Conservation (phyloP, 495 filamentous ascomycete genomes). For the Talaromyces trachyspermus region DNA sequence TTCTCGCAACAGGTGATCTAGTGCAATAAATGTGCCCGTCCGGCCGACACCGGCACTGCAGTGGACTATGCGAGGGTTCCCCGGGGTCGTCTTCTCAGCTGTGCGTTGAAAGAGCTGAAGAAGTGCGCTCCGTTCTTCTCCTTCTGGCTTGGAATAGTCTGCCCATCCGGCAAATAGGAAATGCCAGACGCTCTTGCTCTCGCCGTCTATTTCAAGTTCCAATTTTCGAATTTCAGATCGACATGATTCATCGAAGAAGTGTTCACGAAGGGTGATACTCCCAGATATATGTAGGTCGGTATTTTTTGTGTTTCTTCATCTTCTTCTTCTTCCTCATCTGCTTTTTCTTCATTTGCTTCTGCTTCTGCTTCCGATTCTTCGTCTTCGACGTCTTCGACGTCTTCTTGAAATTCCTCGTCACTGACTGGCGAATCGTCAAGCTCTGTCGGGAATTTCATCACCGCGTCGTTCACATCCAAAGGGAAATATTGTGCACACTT, state of each 20-base stretch:
- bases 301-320: no score
- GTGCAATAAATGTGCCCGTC: conserved; percentile 89
- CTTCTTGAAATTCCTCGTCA: conserved; percentile 18
- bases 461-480: conserved; percentile 43
- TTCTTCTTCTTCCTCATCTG: background rate
- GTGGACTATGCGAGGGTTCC: conserved; percentile 82
- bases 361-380: conserved; percentile 15
- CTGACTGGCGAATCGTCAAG: conserved; percentile 22
- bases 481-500: conserved; percentile 95
- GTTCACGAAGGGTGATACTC: conserved; percentile 43
- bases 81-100: conserved; percentile 55
- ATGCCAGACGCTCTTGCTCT: conserved; percentile 74
- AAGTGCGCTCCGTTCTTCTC: conserved; percentile 69
- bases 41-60: conserved; percentile 93
- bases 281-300: conserved; percentile 17
- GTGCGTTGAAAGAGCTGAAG: conserved; percentile 72
- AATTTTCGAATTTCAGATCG: conserved; percentile 51
- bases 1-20: conserved; percentile 82
- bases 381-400: no score
- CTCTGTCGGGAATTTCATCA: conserved; percentile 55
- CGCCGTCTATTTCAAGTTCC: conserved; percentile 44
- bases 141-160: conserved; percentile 81
- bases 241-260: conserved; percentile 36
- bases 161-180: conserved; percentile 91
- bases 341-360: conserved; percentile 6